phyloP scores from a whole-genome alignment of 2,329 filamentous ascomycete genomes.

The Verticillium zaregamsianum region DNA sequence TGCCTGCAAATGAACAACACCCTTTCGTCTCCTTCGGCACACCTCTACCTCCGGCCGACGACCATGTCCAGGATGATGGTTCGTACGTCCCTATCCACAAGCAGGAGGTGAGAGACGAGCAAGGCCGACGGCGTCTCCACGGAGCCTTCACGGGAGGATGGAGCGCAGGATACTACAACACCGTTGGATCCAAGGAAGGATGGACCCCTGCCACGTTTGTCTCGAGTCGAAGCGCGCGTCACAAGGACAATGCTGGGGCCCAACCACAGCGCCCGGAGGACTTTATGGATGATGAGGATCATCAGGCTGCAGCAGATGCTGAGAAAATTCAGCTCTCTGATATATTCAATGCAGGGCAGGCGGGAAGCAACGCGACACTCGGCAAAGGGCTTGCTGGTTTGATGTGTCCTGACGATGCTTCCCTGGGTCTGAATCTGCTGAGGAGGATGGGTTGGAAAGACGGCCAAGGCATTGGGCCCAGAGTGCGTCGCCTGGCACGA shows the following conservation, averaged over 20 bases:
- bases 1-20: conserved; percentile 61
- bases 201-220: conserved; percentile 92
- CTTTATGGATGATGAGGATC: conserved; percentile 97
- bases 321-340: conserved; percentile 68
- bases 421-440: conserved; percentile 79
- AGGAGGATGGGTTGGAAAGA: conserved; percentile 95
- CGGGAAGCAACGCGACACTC: conserved; percentile 50
- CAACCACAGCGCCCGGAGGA: conserved; percentile 72
- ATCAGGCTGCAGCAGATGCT: conserved; percentile 79
- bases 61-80: conserved; percentile 78
- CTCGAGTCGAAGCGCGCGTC: conserved; percentile 78
- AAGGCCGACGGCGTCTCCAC: conserved; percentile 83
- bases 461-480: conserved; percentile 89
- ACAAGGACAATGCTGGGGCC: conserved; percentile 52
- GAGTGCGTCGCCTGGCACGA: conserved; percentile 69
- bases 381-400: conserved; percentile 63
- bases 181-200: conserved; percentile 96
- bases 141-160: conserved; percentile 96
- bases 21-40: conserved; percentile 81
- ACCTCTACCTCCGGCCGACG: conserved; percentile 72
- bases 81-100: conserved; percentile 96
- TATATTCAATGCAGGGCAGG: conserved; percentile 49
- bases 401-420: conserved; percentile 70
- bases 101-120: conserved; percentile 93
- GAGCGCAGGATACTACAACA: conserved; percentile 98